Percentiles rank a stretch among this genome's conserved stretches.
Conservation (phyloP, 371 early-diverging fungal species). For the Coemansia sp. region DNA sequence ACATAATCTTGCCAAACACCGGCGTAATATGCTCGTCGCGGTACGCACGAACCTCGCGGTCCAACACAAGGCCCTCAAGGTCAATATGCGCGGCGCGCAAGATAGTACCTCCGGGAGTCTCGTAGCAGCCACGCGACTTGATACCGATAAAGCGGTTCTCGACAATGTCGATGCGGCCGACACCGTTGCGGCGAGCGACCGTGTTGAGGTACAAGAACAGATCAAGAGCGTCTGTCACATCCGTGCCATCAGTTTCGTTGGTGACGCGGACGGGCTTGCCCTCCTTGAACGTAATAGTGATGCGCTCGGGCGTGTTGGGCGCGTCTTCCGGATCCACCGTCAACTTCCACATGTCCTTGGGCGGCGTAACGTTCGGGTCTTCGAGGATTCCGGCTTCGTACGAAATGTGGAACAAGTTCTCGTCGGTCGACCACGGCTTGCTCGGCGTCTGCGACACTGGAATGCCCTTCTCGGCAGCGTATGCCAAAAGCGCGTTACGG, state of each 20-base stretch:
- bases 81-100: constrained; percentile 92
- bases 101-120: constrained; percentile 96
- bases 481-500: constrained; percentile 86
- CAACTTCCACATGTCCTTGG: constrained; percentile 97
- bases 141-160: constrained; percentile 98
- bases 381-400: constrained; percentile 96
- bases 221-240: constrained; percentile 71
- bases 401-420: constrained; percentile 97
- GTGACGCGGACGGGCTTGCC: constrained; percentile 88
- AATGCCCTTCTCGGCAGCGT: constrained; percentile 86
- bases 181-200: constrained; percentile 93
- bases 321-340: constrained; percentile 93
- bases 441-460: constrained; percentile 93
- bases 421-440: constrained; percentile 99
- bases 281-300: constrained; percentile 81
- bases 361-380: constrained; percentile 91
- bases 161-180: constrained; percentile 97
- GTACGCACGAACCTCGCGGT: constrained; percentile 90
- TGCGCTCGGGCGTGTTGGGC: constrained; percentile 91
- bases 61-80: constrained; percentile 90
- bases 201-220: constrained; percentile 92
- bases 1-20: constrained; percentile 70
- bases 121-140: constrained; percentile 98
- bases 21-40: constrained; percentile 85
- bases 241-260: constrained; percentile 73